Conservation (phyloP, 805 yeast genomes). For the Teunomyces panamensis region DNA sequence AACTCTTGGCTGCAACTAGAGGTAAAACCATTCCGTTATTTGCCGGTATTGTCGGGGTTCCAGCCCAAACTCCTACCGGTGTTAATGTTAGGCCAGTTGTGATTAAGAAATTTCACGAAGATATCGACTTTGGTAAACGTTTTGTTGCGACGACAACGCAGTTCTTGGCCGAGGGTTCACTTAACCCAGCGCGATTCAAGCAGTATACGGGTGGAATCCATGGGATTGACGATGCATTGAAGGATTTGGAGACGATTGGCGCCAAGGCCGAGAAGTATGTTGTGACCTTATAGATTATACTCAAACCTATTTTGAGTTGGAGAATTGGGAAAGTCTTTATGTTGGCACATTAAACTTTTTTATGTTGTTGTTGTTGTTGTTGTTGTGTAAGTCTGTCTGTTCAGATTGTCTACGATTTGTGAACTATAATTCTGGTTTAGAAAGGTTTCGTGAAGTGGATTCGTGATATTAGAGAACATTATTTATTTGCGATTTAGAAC, state of each 20-base stretch:
- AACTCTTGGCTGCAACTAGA: neutral
- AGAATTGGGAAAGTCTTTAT: no score
- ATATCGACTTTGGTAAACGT: constrained; percentile 32
- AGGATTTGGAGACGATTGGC: constrained; percentile 38
- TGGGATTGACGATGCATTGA: constrained; percentile 32
- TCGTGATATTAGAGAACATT: neutral
- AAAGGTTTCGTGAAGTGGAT: no score
- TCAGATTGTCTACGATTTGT: no score
- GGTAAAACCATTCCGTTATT: neutral
- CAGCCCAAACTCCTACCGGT: neutral
- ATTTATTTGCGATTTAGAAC: neutral
- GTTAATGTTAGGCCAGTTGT: constrained; percentile 25
- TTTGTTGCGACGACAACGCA: constrained; percentile 32
- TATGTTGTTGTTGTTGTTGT: no score
- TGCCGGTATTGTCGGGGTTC: constrained; percentile 23
- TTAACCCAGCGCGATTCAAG: constrained; percentile 35
- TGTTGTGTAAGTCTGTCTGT: no score
- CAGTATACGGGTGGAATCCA: constrained; percentile 15
- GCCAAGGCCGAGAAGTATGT: constrained; percentile 43
- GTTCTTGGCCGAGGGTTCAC: constrained; percentile 21
- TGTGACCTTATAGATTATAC: neutral
- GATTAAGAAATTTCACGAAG: constrained; percentile 44
- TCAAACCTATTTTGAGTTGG: no score
- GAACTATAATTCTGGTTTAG: no score
- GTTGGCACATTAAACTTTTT: neutral